These are phyloP conservation scores for Erythrophleum ivorense DNA, from an alignment of 331 rosid genomes.

Conservation along the genomic window DNA sequence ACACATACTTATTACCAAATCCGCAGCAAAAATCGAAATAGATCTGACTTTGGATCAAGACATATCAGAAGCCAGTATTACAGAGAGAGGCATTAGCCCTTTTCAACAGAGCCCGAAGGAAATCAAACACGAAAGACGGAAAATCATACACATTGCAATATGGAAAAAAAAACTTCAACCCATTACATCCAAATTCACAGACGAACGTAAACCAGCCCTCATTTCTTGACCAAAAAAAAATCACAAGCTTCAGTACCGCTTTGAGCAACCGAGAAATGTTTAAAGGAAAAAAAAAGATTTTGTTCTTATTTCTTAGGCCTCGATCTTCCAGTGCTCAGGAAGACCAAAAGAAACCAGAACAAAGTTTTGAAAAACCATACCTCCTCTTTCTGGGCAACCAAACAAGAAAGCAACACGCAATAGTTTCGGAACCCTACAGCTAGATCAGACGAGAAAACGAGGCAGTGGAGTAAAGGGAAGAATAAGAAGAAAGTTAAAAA, in stretches of 20 bases:
- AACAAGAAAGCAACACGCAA: not conserved
- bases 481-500: not conserved
- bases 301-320: not conserved
- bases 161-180: slow-evolving; percentile 26
- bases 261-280: slow-evolving; percentile 12
- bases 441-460: slow-evolving; percentile 44
- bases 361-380: not conserved
- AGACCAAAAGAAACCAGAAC: not conserved
- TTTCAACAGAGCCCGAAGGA: not conserved
- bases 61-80: slow-evolving; percentile 17
- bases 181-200: slow-evolving; percentile 23
- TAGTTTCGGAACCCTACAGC: not conserved
- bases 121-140: not conserved
- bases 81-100: not conserved
- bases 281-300: not conserved
- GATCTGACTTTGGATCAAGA: slow-evolving; percentile 60
- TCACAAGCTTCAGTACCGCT: slow-evolving; percentile 4
- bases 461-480: not conserved
- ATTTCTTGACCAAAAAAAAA: not conserved
- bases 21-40: slow-evolving; percentile 35
- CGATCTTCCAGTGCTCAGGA: slow-evolving; percentile 36
- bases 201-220: slow-evolving; percentile 14
- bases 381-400: slow-evolving; percentile 29
- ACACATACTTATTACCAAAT: not conserved
- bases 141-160: slow-evolving; percentile 18